Base-by-base conservation (phyloP, 257 asterid genomes). In the Penstemon barbatus region DNA sequence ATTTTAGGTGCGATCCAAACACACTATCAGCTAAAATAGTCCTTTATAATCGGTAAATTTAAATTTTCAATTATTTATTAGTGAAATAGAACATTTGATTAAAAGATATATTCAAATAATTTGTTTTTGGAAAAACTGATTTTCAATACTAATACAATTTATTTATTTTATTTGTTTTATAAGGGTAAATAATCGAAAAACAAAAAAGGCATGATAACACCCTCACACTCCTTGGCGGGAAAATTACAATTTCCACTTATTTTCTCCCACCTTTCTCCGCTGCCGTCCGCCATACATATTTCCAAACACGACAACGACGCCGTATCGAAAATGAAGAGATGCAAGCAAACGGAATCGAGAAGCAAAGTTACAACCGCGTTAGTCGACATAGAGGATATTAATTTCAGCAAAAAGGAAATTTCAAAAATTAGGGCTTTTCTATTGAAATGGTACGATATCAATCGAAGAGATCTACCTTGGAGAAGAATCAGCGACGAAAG, bases 401-500 rank as follows among this genome's bases (percentile, higher is more conserved):
- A 56, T 79, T 93, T 93, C 88, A 59, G 69, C 76, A 13, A 18
- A 39, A 74, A 79, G 13, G 96, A 84, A 76, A 78, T 77, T 70
- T 19, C 71, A 13, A 66, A 78, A 74, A 89, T 93, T 60, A 89
- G 96, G 95, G 87, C 80, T 71, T 87, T 87, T 63, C 77, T 93
- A 66, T 79, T 90, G 68, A 74, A 84, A 10, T 93, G 97, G 99
- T 90, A 90, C 80, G 92, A 84, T 43, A 53, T 70, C 46, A 88
- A 90, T 72, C 81, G 78, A 59, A 84, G 99, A 61, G 99, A 93
- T 72, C 81, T 93, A 19, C 99, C 99, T 5, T 93, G 99, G 99
- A 77, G 99, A 75, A 83, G 89, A 77, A 82, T 83, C 64, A 86
- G 87, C 82, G 73, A 63, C 6, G 77, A 46, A 0, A 57, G 19